Evolutionary conservation across 1,139 yeast genomes (phyloP).

Genomic region (Geotrichum restrictum): DNA sequence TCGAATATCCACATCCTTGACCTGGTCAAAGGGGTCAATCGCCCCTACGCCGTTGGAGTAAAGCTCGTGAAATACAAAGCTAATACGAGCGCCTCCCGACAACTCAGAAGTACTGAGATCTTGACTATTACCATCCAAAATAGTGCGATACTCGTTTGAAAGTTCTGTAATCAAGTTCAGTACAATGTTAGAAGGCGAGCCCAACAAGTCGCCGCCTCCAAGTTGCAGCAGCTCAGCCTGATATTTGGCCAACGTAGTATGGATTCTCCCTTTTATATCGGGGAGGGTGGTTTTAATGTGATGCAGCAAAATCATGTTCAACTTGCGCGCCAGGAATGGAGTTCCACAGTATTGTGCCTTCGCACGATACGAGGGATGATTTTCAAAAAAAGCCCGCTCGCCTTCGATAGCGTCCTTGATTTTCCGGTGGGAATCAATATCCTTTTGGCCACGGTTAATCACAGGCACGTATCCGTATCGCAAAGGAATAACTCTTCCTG

Average conservation of each 20-base stretch:
- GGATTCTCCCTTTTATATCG: constrained; percentile 88
- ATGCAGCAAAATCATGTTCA: constrained; percentile 82
- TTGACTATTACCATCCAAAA: constrained; percentile 88
- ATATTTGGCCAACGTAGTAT: constrained; percentile 82
- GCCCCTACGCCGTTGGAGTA: constrained; percentile 90
- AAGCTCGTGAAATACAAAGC: constrained; percentile 95
- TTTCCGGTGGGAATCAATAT: constrained; percentile 80
- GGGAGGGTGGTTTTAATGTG: constrained; percentile 95
- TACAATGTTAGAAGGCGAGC: constrained; percentile 85
- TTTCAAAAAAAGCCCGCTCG: constrained; percentile 77
- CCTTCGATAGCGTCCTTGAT: constrained; percentile 83
- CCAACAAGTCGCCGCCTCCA: constrained; percentile 73
- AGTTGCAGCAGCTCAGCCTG: constrained; percentile 70
- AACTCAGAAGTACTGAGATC: constrained; percentile 79
- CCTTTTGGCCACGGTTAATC: constrained; percentile 95
- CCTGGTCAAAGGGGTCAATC: constrained; percentile 94
- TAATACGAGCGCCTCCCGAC: constrained; percentile 96
- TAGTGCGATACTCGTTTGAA: constrained; percentile 85
- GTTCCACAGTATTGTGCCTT: constrained; percentile 95
- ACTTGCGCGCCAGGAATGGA: constrained; percentile 88
- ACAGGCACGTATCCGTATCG: constrained; percentile 97
- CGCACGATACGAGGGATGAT: constrained; percentile 91
- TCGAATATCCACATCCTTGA: constrained; percentile 93
- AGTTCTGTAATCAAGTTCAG: constrained; percentile 88
- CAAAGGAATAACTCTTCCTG: constrained; percentile 92